Percentiles rank a stretch among this genome's conserved stretches.
These are phyloP conservation scores for Psilocybe tampanensis DNA, from an alignment of 768 basidiomycete genomes.

Conservation along the genomic window DNA sequence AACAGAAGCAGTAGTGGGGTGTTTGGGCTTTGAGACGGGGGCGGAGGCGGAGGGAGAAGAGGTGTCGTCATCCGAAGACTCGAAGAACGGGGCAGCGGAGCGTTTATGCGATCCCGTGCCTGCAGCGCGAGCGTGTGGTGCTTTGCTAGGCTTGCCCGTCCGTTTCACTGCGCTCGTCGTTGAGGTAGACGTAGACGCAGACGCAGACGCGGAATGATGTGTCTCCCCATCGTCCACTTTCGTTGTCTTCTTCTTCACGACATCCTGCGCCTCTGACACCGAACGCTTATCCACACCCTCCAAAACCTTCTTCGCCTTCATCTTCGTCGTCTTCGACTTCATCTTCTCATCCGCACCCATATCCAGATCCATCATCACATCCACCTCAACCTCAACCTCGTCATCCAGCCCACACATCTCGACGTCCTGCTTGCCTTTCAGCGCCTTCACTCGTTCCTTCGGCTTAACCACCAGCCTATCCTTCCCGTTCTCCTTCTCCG, in stretches of 20 bases:
- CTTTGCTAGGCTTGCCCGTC: neutral
- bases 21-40: no score
- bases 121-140: neutral
- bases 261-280: neutral
- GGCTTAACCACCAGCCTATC: slow-evolving; percentile 8
- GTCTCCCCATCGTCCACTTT: slow-evolving; percentile 9
- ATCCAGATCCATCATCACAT: no score
- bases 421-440: slow-evolving; percentile 16
- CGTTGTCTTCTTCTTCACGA: slow-evolving; percentile 26
- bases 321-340: no score
- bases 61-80: slow-evolving; percentile 1
- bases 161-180: neutral
- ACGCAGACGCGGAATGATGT: neutral
- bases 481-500: slow-evolving; percentile 8
- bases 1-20: no score
- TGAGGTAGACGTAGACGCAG: neutral
- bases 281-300: neutral
- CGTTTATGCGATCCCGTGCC: neutral
- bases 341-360: no score
- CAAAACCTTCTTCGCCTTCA: no score
- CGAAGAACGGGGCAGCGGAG: neutral
- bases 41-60: neutral
- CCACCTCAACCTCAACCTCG: no score
- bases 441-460: neutral
- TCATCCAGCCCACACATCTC: slow-evolving; percentile 4